A percentile compares a stretch with the other conserved stretches of the same genome.
phyloP scores from a whole-genome alignment of 169 alveolate genomes.

The Perkinsus olseni region DNA sequence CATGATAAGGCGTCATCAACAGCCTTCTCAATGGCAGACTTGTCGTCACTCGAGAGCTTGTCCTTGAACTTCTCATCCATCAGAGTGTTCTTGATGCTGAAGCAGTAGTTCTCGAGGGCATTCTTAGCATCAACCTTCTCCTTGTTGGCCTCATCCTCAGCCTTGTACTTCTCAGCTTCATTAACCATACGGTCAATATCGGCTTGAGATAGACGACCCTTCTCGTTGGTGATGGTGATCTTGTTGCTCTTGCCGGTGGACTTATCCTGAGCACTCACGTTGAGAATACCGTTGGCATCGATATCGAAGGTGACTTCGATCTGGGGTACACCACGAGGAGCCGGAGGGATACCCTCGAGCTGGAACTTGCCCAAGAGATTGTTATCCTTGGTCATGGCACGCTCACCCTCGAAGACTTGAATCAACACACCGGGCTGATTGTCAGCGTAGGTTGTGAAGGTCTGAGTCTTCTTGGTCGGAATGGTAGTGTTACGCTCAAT shows the following conservation, averaged over 20 bases:
- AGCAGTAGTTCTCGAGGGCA: conserved; percentile 81
- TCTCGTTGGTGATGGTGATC: conserved; percentile 91
- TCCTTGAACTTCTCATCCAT: conserved; percentile 84
- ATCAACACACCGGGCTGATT: conserved; percentile 86
- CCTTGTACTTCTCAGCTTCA: conserved; percentile 92
- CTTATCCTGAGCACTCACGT: conserved; percentile 91
- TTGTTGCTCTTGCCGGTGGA: conserved; percentile 84
- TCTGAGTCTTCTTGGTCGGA: conserved; percentile 87
- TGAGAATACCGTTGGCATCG: conserved; percentile 92
- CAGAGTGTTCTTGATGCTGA: conserved; percentile 80
- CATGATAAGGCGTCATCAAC: conserved; percentile 82
- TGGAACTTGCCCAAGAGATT: conserved; percentile 87
- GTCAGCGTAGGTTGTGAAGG: conserved; percentile 89
- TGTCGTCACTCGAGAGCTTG: conserved; percentile 81
- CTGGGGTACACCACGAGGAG: conserved; percentile 93
- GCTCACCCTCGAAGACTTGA: conserved; percentile 90
- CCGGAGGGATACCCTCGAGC: conserved; percentile 89
- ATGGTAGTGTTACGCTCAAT: conserved; percentile 86
- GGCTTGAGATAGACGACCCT: conserved; percentile 85
- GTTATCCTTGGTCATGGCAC: conserved; percentile 89
- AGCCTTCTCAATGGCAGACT: conserved; percentile 62
- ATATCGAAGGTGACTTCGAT: conserved; percentile 93
- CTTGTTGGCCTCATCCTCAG: conserved; percentile 82
- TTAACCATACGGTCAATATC: conserved; percentile 91
- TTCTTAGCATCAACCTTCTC: conserved; percentile 84